Evolutionary conservation across 257 asterid genomes (phyloP), one percentile per base, ranked within the genome.

Genomic region (Paulownia fortunei): DNA sequence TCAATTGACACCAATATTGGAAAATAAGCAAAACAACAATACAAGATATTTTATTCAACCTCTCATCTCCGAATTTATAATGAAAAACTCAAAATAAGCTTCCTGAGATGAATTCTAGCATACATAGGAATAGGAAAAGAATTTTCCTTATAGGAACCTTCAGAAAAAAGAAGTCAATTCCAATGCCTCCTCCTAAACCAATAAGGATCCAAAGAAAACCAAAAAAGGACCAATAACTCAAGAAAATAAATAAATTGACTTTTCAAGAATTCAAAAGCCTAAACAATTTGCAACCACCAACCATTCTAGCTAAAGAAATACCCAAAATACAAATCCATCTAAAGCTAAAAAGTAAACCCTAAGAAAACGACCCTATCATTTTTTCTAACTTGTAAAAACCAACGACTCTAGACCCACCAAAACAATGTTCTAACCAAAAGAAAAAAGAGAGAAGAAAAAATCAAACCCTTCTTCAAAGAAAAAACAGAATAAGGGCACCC

Each of bases 191-290:
- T 78, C 70, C 27, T 76, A 65, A 56, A 46, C 79, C 69, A 81
- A 66, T 54, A 58, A 49, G 64, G 54, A 79, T 76, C 82, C 39
- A 61, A 55, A n/a, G 66, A 9, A 56, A 16, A 37, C 16, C 54
- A 24, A 58, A 21, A 51, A 78, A 75, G 64, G 77, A 41, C 27
- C 60, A 70, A 67, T 74, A 77, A 39, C 65, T 36, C 76, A 34
- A 32, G 6, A 26, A 32, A 76, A 46, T 39, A 34, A 69, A 74
- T 21, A 58, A 55, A 84, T 60, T 39, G 80, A 64, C 72, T 84
- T 90, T 86, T 86, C 82, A 76, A 58, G 62, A 76, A 77, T 77
- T 83, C 79, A 84, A 85, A 88, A 80, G 73, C 79, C 82, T 63
- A 79, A 75, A 44, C 27, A 51, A 77, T 61, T 71, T 11, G 52